Evolutionary conservation across 2,329 filamentous ascomycete genomes (phyloP), one percentile per base, ranked within the genome.

Genomic region (Alternaria sp.): DNA sequence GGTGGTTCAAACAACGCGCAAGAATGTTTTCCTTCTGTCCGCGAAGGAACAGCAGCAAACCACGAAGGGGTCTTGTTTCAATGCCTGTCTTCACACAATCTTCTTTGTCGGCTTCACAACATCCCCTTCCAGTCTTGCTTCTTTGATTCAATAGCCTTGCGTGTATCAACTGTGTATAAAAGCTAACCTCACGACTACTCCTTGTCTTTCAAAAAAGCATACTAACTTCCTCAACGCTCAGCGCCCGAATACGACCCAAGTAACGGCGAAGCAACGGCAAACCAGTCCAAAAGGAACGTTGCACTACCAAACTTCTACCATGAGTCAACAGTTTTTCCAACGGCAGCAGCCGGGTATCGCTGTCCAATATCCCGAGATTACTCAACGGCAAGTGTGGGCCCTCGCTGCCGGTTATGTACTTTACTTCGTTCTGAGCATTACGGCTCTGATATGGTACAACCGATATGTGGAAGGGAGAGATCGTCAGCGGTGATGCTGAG

Each of bases 261-360:
- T 32, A 52, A 52, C 49, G 49, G 49, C 49, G 47, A 51, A 51
- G 26, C 26, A 51, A 51, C 47, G 47, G 47, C 47, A 21, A 51
- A 51, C 30, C 28, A 36, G 30, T n/a, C 21, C n/a, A 51, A 51
- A 51, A 36, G 17, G 15, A 36, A 32, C 8, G 8, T 21, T 17
- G 17, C 17, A 51, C 47, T 32, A 30, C 26, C 11, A 30, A 54
- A 40, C 51, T 40, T 54, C 23, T 17, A 30, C 23, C 9, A 55
- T 44, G 52, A 55, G 52, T 45, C 52, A 45, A 23, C 40, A 55
- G 25, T 40, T 40, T 21, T 55, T 26, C 13, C 21, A 55, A 55
- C 52, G 54, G 36, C 40, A 46, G 17, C 43, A 46, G 36, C 36
- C 49, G 28, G 28, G 19, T 21, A n/a, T n/a, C 12, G 10, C 30